phyloP scores from a whole-genome alignment of 1,284 basidiomycete species.

The Coniferiporia weirii region DNA sequence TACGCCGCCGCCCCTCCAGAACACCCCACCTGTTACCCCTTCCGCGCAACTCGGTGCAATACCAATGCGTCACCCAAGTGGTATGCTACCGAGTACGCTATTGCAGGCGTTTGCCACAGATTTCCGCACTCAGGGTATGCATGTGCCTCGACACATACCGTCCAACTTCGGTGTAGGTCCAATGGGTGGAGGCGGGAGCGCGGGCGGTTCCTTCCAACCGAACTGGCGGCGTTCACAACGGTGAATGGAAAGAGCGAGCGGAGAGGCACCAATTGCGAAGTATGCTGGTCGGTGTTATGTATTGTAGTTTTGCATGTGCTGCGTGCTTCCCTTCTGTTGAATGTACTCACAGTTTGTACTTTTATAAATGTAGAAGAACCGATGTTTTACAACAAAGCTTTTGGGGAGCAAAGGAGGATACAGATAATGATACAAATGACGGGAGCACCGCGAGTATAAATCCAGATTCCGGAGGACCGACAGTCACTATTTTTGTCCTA shows the following conservation, averaged over 20 bases:
- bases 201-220: constrained; percentile 6
- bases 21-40: not conserved
- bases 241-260: not conserved
- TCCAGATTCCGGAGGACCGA: not conserved
- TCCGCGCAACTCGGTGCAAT: not conserved
- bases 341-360: not conserved
- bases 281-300: not conserved
- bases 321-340: not conserved
- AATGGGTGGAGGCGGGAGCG: not conserved
- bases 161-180: constrained; percentile 1
- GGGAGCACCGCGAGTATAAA: not conserved
- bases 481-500: constrained; percentile 30
- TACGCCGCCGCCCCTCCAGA: constrained; percentile 13
- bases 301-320: not conserved
- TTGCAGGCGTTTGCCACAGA: constrained; percentile 1
- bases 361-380: not conserved
- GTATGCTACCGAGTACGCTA: constrained; percentile 2
- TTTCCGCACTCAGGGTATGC: constrained; percentile 1
- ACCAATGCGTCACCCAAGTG: not conserved
- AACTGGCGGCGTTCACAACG: constrained; percentile 17
- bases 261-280: too few species aligned
- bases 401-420: not conserved
- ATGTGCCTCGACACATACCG: constrained; percentile 5
- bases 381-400: not conserved
- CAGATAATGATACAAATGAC: not conserved